A percentile compares a stretch with the other conserved stretches of the same genome.
Evolutionary conservation across 768 basidiomycete species (phyloP).

Genomic region (Phaeotremella skinneri): DNA sequence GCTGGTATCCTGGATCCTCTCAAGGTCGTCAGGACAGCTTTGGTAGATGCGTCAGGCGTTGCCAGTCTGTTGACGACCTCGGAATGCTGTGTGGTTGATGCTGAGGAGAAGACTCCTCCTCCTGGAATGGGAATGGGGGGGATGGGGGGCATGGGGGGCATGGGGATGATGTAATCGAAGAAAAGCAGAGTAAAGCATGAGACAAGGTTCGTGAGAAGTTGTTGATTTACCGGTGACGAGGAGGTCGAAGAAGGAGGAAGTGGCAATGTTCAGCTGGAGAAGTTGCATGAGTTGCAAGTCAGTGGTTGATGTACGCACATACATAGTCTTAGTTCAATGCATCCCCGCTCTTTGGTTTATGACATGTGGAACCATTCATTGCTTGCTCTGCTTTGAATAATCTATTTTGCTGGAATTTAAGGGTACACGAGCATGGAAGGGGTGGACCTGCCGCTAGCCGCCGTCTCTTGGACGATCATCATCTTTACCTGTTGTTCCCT

Average conservation of each 20-base stretch:
- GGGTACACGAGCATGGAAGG: too few relatives aligned
- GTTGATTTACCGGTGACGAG: neutral
- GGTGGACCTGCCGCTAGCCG: too few relatives aligned
- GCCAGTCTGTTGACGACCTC: conserved; percentile 88
- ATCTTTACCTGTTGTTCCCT: too few relatives aligned
- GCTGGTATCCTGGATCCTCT: conserved; percentile 92
- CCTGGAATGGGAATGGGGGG: conserved; percentile 58
- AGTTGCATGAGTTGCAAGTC: neutral
- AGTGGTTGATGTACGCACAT: neutral
- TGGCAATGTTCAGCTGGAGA: too few relatives aligned
- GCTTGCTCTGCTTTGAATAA: too few relatives aligned
- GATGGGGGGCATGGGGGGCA: conserved; percentile 60
- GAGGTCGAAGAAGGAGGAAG: neutral
- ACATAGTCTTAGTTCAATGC: neutral
- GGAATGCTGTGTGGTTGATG: conserved; percentile 88
- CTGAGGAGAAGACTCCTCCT: conserved; percentile 68
- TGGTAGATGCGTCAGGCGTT: conserved; percentile 90
- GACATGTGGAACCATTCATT: too few relatives aligned
- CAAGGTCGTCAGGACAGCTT: conserved; percentile 90
- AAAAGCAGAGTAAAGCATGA: too few relatives aligned
- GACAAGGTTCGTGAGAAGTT: neutral
- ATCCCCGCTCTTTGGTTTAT: neutral
- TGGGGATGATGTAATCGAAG: conserved; percentile 42
- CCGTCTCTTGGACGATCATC: too few relatives aligned
- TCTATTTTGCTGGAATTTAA: too few relatives aligned